phyloP scores from a whole-genome alignment of 2,329 filamentous ascomycete species.

The Calonectria montana region DNA sequence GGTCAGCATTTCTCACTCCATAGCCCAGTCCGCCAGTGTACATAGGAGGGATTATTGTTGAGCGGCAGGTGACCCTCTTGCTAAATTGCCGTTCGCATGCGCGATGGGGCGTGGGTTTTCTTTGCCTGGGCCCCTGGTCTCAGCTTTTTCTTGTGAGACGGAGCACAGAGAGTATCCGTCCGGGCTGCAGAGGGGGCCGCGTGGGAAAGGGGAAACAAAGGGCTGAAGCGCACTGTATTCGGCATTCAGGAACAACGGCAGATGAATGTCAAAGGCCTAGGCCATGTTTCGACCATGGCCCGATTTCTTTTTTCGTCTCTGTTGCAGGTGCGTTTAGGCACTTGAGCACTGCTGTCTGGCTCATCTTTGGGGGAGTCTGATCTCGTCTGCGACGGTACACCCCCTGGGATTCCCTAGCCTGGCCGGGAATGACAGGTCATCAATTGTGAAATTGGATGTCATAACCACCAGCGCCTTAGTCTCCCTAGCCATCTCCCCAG shows the following conservation, averaged over 20 bases:
- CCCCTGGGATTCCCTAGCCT: slow-evolving; percentile 6
- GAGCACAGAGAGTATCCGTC: background rate
- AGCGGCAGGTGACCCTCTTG: slow-evolving; percentile 34
- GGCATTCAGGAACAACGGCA: background rate
- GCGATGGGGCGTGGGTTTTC: slow-evolving; percentile 27
- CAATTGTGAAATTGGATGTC: slow-evolving; percentile 43
- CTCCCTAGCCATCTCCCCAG: slow-evolving; percentile 31
- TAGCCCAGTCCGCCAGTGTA: slow-evolving; percentile 19
- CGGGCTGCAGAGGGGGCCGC: background rate
- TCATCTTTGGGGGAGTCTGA: slow-evolving; percentile 3
- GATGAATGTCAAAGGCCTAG: slow-evolving; percentile 5
- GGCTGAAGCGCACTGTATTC: background rate
- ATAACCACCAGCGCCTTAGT: slow-evolving; percentile 35
- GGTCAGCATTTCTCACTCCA: slow-evolving; percentile 33
- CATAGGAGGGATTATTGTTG: slow-evolving; percentile 26
- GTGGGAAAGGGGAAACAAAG: slow-evolving; percentile 3
- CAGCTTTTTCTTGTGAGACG: slow-evolving; percentile 24
- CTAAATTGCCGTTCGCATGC: slow-evolving; percentile 35
- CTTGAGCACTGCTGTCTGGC: slow-evolving; percentile 1
- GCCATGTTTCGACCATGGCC: slow-evolving; percentile 17
- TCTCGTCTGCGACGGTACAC: background rate
- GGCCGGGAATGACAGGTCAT: slow-evolving; percentile 36
- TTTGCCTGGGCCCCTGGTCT: slow-evolving; percentile 33
- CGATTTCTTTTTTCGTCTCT: slow-evolving; percentile 15
- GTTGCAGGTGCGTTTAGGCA: slow-evolving; percentile 7